These are phyloP conservation scores for Tuber umbilicatum DNA, from an alignment of 495 filamentous ascomycete species.

Conservation along the genomic window DNA sequence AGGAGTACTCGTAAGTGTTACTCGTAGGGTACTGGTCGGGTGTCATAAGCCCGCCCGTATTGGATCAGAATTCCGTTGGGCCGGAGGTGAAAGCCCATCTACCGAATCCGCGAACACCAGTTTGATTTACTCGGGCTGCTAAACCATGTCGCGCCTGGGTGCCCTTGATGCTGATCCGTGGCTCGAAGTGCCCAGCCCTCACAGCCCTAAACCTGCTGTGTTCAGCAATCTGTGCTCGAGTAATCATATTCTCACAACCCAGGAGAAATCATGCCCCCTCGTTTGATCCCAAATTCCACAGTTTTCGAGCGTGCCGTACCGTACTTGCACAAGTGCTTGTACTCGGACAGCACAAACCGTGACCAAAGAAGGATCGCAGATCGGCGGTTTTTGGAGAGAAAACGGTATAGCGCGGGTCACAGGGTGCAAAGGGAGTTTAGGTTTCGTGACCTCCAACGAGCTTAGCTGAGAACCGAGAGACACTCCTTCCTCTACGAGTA, in stretches of 20 bases:
- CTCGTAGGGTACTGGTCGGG: neutral
- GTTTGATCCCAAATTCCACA: neutral
- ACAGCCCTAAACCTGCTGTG: conserved; percentile 20
- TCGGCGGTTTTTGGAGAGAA: neutral
- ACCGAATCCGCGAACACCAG: conserved; percentile 7
- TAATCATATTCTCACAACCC: neutral
- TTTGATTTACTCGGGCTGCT: conserved; percentile 28
- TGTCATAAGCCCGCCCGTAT: neutral
- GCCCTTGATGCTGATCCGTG: conserved; percentile 33
- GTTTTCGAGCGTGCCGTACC: neutral
- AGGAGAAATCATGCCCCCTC: neutral
- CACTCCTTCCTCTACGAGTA: neutral
- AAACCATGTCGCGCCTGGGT: neutral
- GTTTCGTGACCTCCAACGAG: neutral
- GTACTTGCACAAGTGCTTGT: too few relatives aligned
- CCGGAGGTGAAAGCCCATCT: conserved; percentile 30
- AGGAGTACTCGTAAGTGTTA: too few relatives aligned
- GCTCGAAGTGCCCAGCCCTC: neutral
- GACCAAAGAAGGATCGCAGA: neutral
- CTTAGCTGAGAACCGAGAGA: neutral
- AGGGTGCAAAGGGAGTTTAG: neutral
- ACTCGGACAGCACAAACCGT: neutral
- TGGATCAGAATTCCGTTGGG: neutral
- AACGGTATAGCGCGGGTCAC: neutral
- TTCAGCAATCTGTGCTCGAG: neutral